These are phyloP conservation scores for Croton setiger DNA, from an alignment of 441 rosid species.

Conservation along the genomic window DNA sequence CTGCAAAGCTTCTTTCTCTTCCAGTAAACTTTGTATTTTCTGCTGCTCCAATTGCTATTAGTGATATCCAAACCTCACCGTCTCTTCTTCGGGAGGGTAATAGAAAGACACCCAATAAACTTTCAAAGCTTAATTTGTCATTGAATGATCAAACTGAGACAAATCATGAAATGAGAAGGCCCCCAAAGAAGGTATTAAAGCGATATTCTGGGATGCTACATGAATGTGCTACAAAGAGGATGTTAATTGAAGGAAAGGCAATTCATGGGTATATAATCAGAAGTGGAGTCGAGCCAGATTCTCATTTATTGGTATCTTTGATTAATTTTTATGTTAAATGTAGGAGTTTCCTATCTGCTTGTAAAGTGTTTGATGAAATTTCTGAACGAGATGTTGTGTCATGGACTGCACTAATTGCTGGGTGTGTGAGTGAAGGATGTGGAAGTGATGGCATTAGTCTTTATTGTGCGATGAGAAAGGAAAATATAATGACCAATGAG, in stretches of 20 bases:
- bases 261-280: conserved; percentile 33
- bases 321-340: conserved; percentile 68
- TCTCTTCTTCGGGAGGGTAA: not conserved
- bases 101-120: conserved; percentile 7
- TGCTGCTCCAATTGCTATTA: conserved; percentile 2
- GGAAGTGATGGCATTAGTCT: conserved; percentile 40
- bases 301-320: conserved; percentile 57
- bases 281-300: conserved; percentile 27
- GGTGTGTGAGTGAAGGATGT: conserved; percentile 50
- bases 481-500: conserved; percentile 45
- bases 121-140: not conserved
- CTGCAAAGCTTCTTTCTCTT: conserved; percentile 3
- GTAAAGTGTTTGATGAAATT: conserved; percentile 58
- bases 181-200: conserved; percentile 21
- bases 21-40: conserved; percentile 13
- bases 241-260: conserved; percentile 28
- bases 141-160: not conserved
- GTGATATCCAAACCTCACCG: not conserved
- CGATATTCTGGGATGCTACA: conserved; percentile 32
- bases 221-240: conserved; percentile 34
- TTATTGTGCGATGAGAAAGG: conserved; percentile 46
- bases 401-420: conserved; percentile 68
- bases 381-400: conserved; percentile 67
- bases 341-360: conserved; percentile 35
- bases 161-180: conserved; percentile 3